A percentile compares a stretch with the other conserved stretches of the same genome.
These are phyloP conservation scores for Didymella arachidicola DNA, from an alignment of 2,329 filamentous ascomycete genomes.

Conservation along the genomic window DNA sequence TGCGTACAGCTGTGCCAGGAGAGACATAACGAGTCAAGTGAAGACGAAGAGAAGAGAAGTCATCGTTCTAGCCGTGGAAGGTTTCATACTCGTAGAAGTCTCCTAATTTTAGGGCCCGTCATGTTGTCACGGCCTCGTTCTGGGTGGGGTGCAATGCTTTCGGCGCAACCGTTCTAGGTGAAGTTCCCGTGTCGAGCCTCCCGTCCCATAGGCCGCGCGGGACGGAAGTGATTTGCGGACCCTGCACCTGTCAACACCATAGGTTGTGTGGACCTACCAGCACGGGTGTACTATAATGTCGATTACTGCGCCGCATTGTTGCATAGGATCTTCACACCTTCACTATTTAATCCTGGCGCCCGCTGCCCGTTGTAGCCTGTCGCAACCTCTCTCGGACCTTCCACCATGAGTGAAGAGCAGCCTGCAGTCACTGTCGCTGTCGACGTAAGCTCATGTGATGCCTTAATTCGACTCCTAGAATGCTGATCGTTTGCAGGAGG, in stretches of 20 bases:
- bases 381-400: not conserved
- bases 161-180: slow-evolving; percentile 7
- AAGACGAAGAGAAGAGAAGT: not conserved
- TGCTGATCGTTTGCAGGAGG: slow-evolving; percentile 4
- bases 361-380: not conserved
- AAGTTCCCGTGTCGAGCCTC: slow-evolving; percentile 10
- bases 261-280: not conserved
- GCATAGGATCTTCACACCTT: not conserved
- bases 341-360: slow-evolving; percentile 8
- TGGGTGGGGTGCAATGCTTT: slow-evolving; percentile 7
- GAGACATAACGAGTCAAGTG: slow-evolving; percentile 9
- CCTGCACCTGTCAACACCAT: slow-evolving; percentile 6
- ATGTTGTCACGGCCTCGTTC: not conserved
- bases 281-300: not conserved
- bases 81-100: not conserved
- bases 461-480: not conserved
- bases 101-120: not conserved
- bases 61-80: not conserved
- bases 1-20: slow-evolving; percentile 21
- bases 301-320: slow-evolving; percentile 8
- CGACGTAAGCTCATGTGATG: slow-evolving; percentile 12
- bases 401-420: slow-evolving; percentile 11
- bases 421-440: slow-evolving; percentile 6
- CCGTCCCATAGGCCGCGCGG: slow-evolving; percentile 1
- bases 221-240: not conserved